Percentiles rank a stretch among this genome's conserved stretches.
Conservation (phyloP, 108 stramenopile species). For the Skeletonema grethae region DNA sequence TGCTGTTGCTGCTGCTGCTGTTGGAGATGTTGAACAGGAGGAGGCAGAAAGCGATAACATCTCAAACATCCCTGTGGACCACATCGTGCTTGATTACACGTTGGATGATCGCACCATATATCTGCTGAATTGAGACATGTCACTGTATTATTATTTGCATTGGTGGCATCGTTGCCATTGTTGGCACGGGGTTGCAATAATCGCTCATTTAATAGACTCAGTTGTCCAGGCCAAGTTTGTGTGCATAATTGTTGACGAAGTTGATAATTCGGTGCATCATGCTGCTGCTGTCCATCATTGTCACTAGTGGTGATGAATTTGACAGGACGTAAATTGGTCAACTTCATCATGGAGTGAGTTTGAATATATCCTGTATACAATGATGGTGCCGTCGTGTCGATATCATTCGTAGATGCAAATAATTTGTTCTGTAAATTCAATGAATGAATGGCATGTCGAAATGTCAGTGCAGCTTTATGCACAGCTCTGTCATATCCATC, state of each 20-base stretch:
- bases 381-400: neutral
- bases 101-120: slow-evolving; percentile 38
- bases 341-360: slow-evolving; percentile 29
- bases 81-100: slow-evolving; percentile 21
- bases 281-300: neutral
- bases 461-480: slow-evolving; percentile 12
- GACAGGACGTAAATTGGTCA: slow-evolving; percentile 30
- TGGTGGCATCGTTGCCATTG: slow-evolving; percentile 1
- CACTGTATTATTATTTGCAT: neutral
- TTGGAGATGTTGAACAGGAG: slow-evolving; percentile 12
- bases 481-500: neutral
- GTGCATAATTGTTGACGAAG: slow-evolving; percentile 16
- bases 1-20: slow-evolving; percentile 12
- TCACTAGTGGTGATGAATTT: neutral
- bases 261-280: neutral
- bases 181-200: neutral
- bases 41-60: slow-evolving; percentile 29
- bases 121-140: slow-evolving; percentile 36
- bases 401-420: neutral
- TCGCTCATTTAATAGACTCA: neutral
- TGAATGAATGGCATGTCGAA: slow-evolving; percentile 16
- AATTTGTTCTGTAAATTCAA: neutral
- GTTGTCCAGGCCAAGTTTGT: slow-evolving; percentile 33
- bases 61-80: slow-evolving; percentile 37
- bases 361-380: slow-evolving; percentile 22